These are phyloP conservation scores for Neurospora sp. DNA, from an alignment of 495 filamentous ascomycete species.

Conservation along the genomic window DNA sequence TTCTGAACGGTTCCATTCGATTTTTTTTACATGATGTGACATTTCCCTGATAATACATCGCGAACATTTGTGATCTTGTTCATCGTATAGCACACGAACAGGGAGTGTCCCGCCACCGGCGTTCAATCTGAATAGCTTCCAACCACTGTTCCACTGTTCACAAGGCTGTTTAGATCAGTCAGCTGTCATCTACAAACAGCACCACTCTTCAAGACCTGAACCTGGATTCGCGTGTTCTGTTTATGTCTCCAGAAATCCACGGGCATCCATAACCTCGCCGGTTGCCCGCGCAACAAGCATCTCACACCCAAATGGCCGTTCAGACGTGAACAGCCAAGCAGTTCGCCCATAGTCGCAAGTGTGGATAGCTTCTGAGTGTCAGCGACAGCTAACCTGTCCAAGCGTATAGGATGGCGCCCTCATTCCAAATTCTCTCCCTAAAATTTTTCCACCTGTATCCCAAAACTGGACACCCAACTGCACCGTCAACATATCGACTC, in stretches of 20 bases:
- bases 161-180: neutral
- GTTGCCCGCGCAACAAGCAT: neutral
- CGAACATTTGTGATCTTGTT: neutral
- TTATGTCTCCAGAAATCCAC: neutral
- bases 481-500: neutral
- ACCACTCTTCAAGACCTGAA: neutral
- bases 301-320: neutral
- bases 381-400: neutral
- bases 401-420: neutral
- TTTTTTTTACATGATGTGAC: neutral
- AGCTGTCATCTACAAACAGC: neutral
- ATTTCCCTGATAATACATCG: neutral
- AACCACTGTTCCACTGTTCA: neutral
- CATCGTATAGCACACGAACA: neutral
- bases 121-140: neutral
- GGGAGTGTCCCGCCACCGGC: neutral
- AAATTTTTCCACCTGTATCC: neutral
- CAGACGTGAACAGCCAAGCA: neutral
- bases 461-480: neutral
- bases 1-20: too few relatives aligned
- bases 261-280: neutral
- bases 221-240: neutral
- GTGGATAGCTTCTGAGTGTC: neutral
- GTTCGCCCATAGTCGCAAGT: neutral
- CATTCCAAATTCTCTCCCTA: neutral